These are phyloP conservation scores for Xanthoconium purpureum DNA, from an alignment of 768 basidiomycete genomes.

Conservation along the genomic window DNA sequence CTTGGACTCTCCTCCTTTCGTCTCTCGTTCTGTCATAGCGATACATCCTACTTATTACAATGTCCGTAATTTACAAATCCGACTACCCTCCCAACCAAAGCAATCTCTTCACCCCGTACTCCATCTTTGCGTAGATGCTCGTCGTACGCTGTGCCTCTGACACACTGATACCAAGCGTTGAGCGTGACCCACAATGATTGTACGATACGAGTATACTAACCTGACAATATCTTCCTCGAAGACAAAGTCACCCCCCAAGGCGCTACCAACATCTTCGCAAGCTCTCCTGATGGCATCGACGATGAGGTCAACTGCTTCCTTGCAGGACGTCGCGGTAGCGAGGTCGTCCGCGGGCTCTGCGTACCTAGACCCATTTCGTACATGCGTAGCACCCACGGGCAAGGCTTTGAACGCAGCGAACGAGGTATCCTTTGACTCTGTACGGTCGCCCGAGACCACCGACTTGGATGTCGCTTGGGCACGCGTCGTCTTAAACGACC, in stretches of 20 bases:
- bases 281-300: slow-evolving; percentile 67
- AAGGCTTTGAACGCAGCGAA: slow-evolving; percentile 80
- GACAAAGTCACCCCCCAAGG: slow-evolving; percentile 46
- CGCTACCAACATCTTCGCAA: slow-evolving; percentile 59
- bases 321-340: slow-evolving; percentile 61
- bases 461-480: slow-evolving; percentile 20
- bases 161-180: slow-evolving; percentile 45
- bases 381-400: slow-evolving; percentile 60
- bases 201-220: slow-evolving; percentile 36
- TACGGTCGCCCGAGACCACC: slow-evolving; percentile 34
- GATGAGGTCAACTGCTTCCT: slow-evolving; percentile 72
- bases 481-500: slow-evolving; percentile 31
- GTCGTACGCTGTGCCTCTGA: slow-evolving; percentile 83
- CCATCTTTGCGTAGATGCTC: slow-evolving; percentile 86
- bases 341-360: slow-evolving; percentile 62
- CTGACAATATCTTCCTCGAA: slow-evolving; percentile 74
- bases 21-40: slow-evolving; percentile 8
- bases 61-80: slow-evolving; percentile 8
- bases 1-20: slow-evolving; percentile 3
- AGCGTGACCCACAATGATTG: background rate
- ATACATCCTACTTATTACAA: slow-evolving; percentile 13
- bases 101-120: slow-evolving; percentile 87
- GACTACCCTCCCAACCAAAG: slow-evolving; percentile 77
- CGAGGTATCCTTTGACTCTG: slow-evolving; percentile 38
- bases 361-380: slow-evolving; percentile 43